Conservation (phyloP, 2,329 filamentous ascomycete genomes). For the Aspergillus persii region DNA sequence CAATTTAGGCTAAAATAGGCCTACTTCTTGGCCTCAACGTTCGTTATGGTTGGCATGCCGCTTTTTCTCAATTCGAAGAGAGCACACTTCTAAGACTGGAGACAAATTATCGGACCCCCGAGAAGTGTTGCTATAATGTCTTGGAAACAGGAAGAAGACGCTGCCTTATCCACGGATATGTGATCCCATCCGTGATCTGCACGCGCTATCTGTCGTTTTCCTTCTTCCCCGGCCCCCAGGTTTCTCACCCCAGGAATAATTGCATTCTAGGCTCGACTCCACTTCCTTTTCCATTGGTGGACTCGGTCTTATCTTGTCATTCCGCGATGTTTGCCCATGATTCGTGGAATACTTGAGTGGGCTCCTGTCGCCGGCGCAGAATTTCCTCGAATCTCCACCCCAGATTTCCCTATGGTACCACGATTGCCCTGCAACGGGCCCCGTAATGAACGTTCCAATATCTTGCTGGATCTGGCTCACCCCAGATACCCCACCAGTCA, state of each 20-base stretch:
- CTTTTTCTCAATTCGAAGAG: too few relatives aligned
- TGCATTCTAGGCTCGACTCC: background rate
- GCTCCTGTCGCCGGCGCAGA: conserved; percentile 18
- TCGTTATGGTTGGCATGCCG: too few relatives aligned
- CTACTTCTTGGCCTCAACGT: too few relatives aligned
- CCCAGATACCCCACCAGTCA: conserved; percentile 30
- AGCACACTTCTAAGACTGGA: too few relatives aligned
- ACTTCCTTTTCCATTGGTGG: conserved; percentile 22
- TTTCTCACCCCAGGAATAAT: background rate
- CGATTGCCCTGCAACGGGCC: background rate
- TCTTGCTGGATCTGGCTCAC: conserved; percentile 9
- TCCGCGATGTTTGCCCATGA: conserved; percentile 13
- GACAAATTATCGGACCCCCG: too few relatives aligned
- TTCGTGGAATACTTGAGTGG: conserved; percentile 29
- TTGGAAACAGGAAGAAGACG: background rate
- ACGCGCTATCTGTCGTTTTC: background rate
- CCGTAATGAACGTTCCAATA: conserved; percentile 3
- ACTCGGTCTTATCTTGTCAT: conserved; percentile 20
- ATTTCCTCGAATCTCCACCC: conserved; percentile 34
- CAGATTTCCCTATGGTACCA: conserved; percentile 21
- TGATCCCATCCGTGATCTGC: background rate
- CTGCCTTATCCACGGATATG: background rate
- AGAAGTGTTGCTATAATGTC: background rate
- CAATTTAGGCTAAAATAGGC: too few relatives aligned
- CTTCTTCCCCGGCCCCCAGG: background rate